Conservation (phyloP, 2,329 filamentous ascomycete species). For the Colletotrichum sp. region DNA sequence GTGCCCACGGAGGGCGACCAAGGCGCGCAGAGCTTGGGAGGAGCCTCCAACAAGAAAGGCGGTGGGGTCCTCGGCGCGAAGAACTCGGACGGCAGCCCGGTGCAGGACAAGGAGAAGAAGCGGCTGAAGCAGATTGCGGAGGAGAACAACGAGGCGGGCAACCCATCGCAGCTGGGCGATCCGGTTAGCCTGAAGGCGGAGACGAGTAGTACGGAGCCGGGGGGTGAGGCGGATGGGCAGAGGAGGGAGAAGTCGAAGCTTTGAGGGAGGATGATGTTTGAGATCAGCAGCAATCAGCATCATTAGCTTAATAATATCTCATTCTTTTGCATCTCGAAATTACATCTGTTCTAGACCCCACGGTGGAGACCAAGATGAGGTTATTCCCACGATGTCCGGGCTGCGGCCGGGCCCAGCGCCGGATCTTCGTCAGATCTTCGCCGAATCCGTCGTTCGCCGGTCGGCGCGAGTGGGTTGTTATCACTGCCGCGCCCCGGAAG, state of each 20-base stretch:
- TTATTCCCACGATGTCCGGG: too few relatives aligned
- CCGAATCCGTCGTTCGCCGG: too few relatives aligned
- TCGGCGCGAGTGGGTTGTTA: too few relatives aligned
- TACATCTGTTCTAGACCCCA: too few relatives aligned
- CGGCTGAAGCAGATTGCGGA: constrained; percentile 20
- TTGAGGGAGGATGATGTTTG: neutral
- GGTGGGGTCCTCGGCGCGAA: neutral
- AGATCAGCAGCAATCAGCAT: too few relatives aligned
- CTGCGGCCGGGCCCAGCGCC: too few relatives aligned
- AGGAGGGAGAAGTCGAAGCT: constrained; percentile 14
- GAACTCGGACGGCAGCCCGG: constrained; percentile 19
- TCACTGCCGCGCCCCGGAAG: neutral
- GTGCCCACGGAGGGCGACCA: constrained; percentile 13
- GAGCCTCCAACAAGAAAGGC: neutral
- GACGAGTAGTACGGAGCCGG: constrained; percentile 32
- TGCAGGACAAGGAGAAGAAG: constrained; percentile 11
- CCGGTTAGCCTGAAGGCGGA: constrained; percentile 44
- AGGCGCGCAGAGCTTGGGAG: neutral
- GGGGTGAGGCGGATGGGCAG: constrained; percentile 28
- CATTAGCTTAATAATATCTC: too few relatives aligned
- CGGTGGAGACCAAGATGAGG: too few relatives aligned
- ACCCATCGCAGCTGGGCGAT: constrained; percentile 43
- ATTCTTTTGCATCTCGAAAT: too few relatives aligned
- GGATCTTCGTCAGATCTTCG: too few relatives aligned
- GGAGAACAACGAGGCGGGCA: constrained; percentile 31